Evolutionary conservation across 257 asterid species (phyloP).

Genomic region (Prunella vulgaris): DNA sequence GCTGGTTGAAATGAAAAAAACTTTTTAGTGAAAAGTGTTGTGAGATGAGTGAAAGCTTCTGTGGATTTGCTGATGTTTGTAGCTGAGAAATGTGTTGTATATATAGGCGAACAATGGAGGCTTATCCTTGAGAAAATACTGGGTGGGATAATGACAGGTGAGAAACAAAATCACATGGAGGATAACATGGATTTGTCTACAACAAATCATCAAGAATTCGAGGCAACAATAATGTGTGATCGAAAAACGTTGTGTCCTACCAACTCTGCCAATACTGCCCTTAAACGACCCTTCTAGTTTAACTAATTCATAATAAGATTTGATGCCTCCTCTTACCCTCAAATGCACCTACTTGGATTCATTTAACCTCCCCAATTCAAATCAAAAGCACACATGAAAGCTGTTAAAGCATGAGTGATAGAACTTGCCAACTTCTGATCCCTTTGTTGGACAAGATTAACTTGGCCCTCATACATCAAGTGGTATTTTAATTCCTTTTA

Average conservation of each 20-base stretch:
- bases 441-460: no score
- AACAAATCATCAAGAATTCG: neutral
- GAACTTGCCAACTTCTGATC: neutral
- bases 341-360: neutral
- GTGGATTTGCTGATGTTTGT: neutral
- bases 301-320: neutral
- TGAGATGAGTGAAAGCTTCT: neutral
- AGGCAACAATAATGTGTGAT: neutral
- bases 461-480: no score
- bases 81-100: neutral
- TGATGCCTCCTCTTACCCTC: neutral
- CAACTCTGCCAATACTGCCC: neutral
- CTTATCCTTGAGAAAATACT: neutral
- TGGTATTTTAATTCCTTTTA: no score
- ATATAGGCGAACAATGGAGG: neutral
- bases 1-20: no score
- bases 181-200: conserved; percentile 20
- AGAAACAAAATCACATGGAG: conserved; percentile 2
- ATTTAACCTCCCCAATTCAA: neutral
- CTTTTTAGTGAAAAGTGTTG: no score
- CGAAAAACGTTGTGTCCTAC: neutral
- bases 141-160: neutral
- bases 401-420: neutral
- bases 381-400: neutral
- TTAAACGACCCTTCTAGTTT: neutral